Evolutionary conservation across 768 basidiomycete species (phyloP).

Genomic region (Leccinum rimulosum): DNA sequence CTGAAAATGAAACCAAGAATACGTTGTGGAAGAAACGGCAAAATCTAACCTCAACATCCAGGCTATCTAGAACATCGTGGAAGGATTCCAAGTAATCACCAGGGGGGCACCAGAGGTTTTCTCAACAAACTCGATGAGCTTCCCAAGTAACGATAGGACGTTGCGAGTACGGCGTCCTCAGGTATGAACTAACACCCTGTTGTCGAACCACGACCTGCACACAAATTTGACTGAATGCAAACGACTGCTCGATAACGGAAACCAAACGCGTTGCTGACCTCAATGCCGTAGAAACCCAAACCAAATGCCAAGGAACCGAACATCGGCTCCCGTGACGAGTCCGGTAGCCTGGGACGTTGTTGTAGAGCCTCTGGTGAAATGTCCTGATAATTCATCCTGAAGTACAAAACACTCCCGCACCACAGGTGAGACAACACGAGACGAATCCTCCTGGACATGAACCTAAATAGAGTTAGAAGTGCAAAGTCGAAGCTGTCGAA

Average conservation of each 20-base stretch:
- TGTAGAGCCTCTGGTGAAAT: constrained; percentile 50
- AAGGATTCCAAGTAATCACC: constrained; percentile 56
- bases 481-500: not conserved
- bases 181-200: constrained; percentile 28
- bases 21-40: not conserved
- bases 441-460: constrained; percentile 36
- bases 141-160: constrained; percentile 49
- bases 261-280: constrained; percentile 47
- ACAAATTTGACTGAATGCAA: constrained; percentile 45
- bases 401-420: constrained; percentile 47
- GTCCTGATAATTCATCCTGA: constrained; percentile 50
- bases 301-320: constrained; percentile 54
- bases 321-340: constrained; percentile 32
- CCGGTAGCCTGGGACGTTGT: constrained; percentile 47
- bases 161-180: constrained; percentile 53
- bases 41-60: constrained; percentile 54
- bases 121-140: constrained; percentile 45
- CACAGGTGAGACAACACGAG: constrained; percentile 34
- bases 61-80: constrained; percentile 44
- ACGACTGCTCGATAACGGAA: constrained; percentile 56
- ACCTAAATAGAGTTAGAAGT: constrained; percentile 27
- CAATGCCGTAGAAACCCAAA: constrained; percentile 58
- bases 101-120: constrained; percentile 30
- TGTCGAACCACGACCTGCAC: constrained; percentile 37
- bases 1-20: constrained; percentile 11